A percentile compares a stretch with the other conserved stretches of the same genome.
Evolutionary conservation across 2,329 filamentous ascomycete genomes (phyloP).

Genomic region (Didymella pinodella): DNA sequence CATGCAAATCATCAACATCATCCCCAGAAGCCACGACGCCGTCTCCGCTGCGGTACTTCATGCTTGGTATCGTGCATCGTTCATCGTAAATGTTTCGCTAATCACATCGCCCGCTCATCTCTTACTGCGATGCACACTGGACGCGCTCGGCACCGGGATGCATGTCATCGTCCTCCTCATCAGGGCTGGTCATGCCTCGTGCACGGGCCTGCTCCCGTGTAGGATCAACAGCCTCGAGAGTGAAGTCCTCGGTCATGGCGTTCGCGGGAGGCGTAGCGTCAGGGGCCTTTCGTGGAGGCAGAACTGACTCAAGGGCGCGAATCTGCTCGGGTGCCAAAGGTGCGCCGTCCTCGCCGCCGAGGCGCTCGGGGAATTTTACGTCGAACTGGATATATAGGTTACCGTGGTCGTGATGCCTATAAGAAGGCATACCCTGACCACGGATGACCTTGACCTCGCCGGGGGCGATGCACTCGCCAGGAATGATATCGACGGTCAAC

Average conservation of each 20-base stretch:
- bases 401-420: slow-evolving; percentile 91
- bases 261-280: slow-evolving; percentile 76
- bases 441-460: slow-evolving; percentile 92
- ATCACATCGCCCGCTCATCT: neutral
- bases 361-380: slow-evolving; percentile 85
- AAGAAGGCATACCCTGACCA: slow-evolving; percentile 97
- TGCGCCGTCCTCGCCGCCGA: slow-evolving; percentile 55
- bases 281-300: slow-evolving; percentile 72
- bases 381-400: slow-evolving; percentile 98
- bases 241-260: slow-evolving; percentile 89
- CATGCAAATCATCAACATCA: slow-evolving; percentile 18
- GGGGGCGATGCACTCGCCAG: slow-evolving; percentile 92
- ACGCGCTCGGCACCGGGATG: slow-evolving; percentile 76
- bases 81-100: slow-evolving; percentile 19
- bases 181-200: slow-evolving; percentile 68
- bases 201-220: slow-evolving; percentile 70
- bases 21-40: slow-evolving; percentile 22
- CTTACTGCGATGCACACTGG: slow-evolving; percentile 87
- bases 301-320: slow-evolving; percentile 79
- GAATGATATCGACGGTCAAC: slow-evolving; percentile 90
- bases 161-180: slow-evolving; percentile 71
- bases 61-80: slow-evolving; percentile 17
- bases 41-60: slow-evolving; percentile 7
- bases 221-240: slow-evolving; percentile 83
- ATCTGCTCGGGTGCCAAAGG: slow-evolving; percentile 71